Evolutionary conservation across 352 stramenopile genomes (phyloP).

Genomic region (Phytophthora pisi): DNA sequence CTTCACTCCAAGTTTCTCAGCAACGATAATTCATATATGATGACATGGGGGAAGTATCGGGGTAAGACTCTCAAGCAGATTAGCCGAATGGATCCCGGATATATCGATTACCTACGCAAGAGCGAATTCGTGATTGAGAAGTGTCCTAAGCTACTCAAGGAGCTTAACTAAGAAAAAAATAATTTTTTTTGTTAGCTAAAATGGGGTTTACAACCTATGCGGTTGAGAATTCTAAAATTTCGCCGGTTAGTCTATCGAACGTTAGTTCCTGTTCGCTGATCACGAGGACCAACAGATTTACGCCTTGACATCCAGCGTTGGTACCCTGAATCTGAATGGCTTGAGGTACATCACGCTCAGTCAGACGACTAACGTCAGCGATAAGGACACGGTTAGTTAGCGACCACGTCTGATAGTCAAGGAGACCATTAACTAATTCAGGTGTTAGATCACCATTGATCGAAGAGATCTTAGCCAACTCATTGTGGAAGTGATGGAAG

Average conservation of each 20-base stretch:
- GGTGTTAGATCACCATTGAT: constrained; percentile 32
- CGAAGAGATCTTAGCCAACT: constrained; percentile 23
- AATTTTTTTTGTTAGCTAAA: constrained; percentile 9
- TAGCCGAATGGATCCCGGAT: constrained; percentile 4
- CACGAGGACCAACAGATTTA: constrained; percentile 26
- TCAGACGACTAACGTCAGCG: constrained; percentile 19
- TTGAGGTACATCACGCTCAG: constrained; percentile 26
- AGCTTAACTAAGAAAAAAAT: constrained; percentile 15
- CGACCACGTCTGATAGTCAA: constrained; percentile 29
- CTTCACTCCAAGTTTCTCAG: neutral
- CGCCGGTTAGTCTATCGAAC: constrained; percentile 16
- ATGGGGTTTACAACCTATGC: neutral
- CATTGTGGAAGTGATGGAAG: constrained; percentile 21
- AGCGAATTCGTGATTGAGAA: constrained; percentile 30
- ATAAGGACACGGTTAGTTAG: constrained; percentile 23
- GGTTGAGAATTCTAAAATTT: constrained; percentile 3
- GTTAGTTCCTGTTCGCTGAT: constrained; percentile 14
- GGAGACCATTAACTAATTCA: constrained; percentile 29
- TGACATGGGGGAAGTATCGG: neutral
- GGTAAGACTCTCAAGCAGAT: constrained; percentile 1
- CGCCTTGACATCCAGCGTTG: constrained; percentile 23
- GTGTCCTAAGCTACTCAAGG: constrained; percentile 21
- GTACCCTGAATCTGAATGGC: constrained; percentile 21
- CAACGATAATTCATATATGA: constrained; percentile 3
- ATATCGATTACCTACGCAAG: constrained; percentile 6